Evolutionary conservation across 495 filamentous ascomycete species (phyloP).

Genomic region (Thermochaetoides thermophila): DNA sequence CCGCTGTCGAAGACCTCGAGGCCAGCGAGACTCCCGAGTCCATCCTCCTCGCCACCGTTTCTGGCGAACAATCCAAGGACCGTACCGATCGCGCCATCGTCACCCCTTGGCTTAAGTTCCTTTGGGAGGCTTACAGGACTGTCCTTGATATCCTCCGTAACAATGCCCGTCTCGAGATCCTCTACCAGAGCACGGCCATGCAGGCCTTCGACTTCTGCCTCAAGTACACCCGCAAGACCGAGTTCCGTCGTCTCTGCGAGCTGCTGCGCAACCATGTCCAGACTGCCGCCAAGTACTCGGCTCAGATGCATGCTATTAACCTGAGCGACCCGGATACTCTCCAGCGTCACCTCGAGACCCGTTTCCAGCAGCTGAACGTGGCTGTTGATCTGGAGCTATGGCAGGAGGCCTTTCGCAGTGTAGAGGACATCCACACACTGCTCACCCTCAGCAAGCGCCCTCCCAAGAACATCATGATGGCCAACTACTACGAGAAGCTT

Average conservation of each 20-base stretch:
- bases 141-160: slow-evolving; percentile 97
- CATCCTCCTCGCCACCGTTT: slow-evolving; percentile 92
- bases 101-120: slow-evolving; percentile 96
- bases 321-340: slow-evolving; percentile 93
- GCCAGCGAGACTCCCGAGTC: slow-evolving; percentile 96
- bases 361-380: slow-evolving; percentile 96
- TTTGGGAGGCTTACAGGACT: slow-evolving; percentile 99
- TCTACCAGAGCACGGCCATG: slow-evolving; percentile 95
- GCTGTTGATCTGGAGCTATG: slow-evolving; percentile 95
- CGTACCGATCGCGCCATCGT: slow-evolving; percentile 95
- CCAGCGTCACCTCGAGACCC: slow-evolving; percentile 91
- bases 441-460: slow-evolving; percentile 97
- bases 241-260: slow-evolving; percentile 96
- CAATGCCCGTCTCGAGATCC: slow-evolving; percentile 91
- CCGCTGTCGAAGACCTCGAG: slow-evolving; percentile 82
- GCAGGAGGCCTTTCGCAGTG: slow-evolving; percentile 98
- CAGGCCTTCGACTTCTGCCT: slow-evolving; percentile 98
- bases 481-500: slow-evolving; percentile 99
- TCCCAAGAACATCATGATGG: slow-evolving; percentile 99
- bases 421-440: slow-evolving; percentile 98
- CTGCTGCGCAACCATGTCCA: slow-evolving; percentile 95
- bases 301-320: slow-evolving; percentile 99
- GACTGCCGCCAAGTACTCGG: slow-evolving; percentile 96
- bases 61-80: slow-evolving; percentile 90
- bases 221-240: slow-evolving; percentile 96